Evolutionary conservation across 805 yeast species (phyloP).

Genomic region (Lipomyces orientalis): DNA sequence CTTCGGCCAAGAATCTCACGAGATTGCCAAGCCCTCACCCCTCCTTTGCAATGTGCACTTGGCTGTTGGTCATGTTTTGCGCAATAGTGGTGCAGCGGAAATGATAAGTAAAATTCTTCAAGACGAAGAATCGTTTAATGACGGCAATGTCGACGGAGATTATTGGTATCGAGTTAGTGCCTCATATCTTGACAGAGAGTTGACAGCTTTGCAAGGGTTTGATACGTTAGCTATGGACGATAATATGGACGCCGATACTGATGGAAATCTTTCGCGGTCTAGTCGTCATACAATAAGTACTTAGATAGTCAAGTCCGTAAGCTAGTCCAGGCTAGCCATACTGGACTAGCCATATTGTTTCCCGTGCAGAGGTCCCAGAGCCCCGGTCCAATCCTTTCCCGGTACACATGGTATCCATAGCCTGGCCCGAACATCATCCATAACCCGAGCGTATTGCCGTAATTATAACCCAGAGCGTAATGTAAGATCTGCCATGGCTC

Average conservation of each 20-base stretch:
- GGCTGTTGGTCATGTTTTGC: too few species aligned
- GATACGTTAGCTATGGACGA: constrained; percentile 1
- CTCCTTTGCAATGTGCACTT: too few species aligned
- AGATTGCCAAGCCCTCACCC: too few species aligned
- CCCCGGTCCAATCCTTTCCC: background rate
- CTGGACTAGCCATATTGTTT: background rate
- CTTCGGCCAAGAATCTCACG: background rate
- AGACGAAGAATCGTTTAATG: too few species aligned
- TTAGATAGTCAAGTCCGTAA: too few species aligned
- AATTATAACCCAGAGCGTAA: background rate
- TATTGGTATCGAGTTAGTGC: constrained; percentile 1
- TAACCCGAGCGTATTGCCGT: background rate
- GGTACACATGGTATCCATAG: constrained; percentile 1
- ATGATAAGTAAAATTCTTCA: too few species aligned
- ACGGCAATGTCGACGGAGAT: constrained; percentile 1
- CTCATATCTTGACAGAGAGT: constrained; percentile 6
- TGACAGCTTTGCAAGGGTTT: constrained; percentile 3
- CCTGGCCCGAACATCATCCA: background rate
- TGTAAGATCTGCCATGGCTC: background rate
- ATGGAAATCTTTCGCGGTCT: too few species aligned
- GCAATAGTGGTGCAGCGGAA: too few species aligned
- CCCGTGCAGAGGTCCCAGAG: background rate
- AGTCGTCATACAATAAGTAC: too few species aligned
- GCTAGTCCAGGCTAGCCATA: too few species aligned
- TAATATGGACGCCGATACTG: too few species aligned